Percentiles rank a stretch among this genome's conserved stretches.
Conservation (phyloP, 345 rosid species). For the Citropsis articulata region DNA sequence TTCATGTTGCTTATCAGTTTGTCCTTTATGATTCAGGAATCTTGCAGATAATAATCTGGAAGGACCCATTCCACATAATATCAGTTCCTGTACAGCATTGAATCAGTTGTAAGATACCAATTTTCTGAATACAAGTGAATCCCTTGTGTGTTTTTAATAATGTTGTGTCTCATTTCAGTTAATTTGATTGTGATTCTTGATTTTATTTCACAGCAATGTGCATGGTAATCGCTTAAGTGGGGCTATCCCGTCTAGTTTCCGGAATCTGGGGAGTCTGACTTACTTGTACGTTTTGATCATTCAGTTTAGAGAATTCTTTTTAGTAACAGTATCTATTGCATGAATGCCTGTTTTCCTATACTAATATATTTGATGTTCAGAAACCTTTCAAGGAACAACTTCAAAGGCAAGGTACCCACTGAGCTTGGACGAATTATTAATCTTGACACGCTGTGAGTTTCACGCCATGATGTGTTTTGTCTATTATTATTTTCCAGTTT, state of each 20-base stretch:
- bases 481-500: not conserved
- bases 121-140: not conserved
- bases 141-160: not conserved
- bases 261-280: constrained; percentile 75
- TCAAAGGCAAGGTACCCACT: constrained; percentile 67
- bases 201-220: constrained; percentile 54
- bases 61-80: constrained; percentile 81
- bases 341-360: not conserved
- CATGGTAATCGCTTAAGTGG: constrained; percentile 80
- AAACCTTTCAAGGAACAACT: constrained; percentile 72
- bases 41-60: constrained; percentile 79
- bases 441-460: constrained; percentile 79
- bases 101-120: constrained; percentile 71
- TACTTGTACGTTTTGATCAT: constrained; percentile 56
- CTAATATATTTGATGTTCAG: constrained; percentile 27
- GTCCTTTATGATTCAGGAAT: constrained; percentile 46
- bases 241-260: constrained; percentile 73
- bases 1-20: not conserved
- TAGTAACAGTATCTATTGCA: not conserved
- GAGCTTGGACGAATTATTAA: constrained; percentile 84
- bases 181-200: not conserved
- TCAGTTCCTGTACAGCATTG: constrained; percentile 83
- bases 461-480: not conserved
- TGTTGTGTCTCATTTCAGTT: not conserved
- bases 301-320: not conserved